phyloP scores from a whole-genome alignment of 2,329 filamentous ascomycete species.

The Fusarium oxysporum region DNA sequence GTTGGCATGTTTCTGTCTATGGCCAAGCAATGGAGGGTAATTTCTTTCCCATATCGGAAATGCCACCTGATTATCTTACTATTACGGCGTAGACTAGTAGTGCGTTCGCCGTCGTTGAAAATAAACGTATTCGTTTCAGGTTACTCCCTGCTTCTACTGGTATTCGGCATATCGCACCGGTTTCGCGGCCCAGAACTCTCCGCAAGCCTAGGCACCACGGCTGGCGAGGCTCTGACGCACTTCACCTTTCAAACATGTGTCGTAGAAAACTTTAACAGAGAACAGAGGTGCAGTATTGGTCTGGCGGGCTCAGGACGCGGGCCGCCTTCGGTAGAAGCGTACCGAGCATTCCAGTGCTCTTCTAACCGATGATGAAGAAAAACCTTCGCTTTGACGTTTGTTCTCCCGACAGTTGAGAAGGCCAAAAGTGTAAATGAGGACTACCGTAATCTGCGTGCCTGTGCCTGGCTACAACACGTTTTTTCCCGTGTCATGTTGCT shows the following conservation, averaged over 20 bases:
- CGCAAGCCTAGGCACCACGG: background rate
- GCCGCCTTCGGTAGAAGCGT: constrained; percentile 17
- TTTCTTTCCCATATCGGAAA: constrained; percentile 2
- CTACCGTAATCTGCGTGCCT: constrained; percentile 11
- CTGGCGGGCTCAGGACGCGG: constrained; percentile 12
- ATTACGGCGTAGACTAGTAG: background rate
- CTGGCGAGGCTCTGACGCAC: background rate
- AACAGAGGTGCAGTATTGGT: constrained; percentile 19
- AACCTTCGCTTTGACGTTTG: background rate
- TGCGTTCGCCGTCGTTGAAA: constrained; percentile 8
- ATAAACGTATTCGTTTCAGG: constrained; percentile 37
- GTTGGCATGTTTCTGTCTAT: constrained; percentile 13
- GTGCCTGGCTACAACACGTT: constrained; percentile 14
- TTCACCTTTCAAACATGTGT: background rate
- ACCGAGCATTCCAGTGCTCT: constrained; percentile 20
- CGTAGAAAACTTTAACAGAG: constrained; percentile 17
- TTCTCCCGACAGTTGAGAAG: constrained; percentile 31
- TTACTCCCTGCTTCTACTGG: constrained; percentile 11
- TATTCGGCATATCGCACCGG: constrained; percentile 17
- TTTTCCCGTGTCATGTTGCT: background rate
- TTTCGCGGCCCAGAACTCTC: constrained; percentile 8
- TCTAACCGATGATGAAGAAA: background rate
- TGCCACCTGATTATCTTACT: constrained; percentile 7
- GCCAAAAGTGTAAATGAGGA: constrained; percentile 20
- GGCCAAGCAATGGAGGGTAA: constrained; percentile 9